phyloP scores from a whole-genome alignment of 768 basidiomycete genomes.

The Panaeolus cyanescens region DNA sequence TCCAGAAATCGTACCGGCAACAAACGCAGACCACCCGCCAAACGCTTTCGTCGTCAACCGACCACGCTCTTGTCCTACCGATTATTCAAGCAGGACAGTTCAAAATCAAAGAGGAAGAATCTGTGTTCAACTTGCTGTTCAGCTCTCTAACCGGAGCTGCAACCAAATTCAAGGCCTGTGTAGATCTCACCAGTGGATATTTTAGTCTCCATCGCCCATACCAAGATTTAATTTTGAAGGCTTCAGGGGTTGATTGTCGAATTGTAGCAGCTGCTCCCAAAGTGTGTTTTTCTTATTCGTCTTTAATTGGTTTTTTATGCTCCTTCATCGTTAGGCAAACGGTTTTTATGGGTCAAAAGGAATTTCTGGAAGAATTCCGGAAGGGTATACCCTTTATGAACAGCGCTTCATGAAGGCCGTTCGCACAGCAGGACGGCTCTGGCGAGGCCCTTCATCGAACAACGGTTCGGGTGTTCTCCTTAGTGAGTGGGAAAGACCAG shows the following conservation, averaged over 20 bases:
- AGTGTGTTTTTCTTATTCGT: slow-evolving; percentile 41
- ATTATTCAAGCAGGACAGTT: slow-evolving; percentile 91
- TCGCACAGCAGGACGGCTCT: slow-evolving; percentile 43
- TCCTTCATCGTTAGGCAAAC: slow-evolving; percentile 67
- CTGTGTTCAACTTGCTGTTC: slow-evolving; percentile 58
- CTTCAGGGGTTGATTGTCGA: slow-evolving; percentile 57
- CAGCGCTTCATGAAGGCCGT: slow-evolving; percentile 78
- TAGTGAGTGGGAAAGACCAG: slow-evolving; percentile 83
- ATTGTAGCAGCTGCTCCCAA: slow-evolving; percentile 88
- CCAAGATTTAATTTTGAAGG: slow-evolving; percentile 66
- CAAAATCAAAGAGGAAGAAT: slow-evolving; percentile 84
- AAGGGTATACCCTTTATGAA: slow-evolving; percentile 90
- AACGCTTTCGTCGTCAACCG: slow-evolving; percentile 3
- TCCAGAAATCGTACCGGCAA: slow-evolving; percentile 51
- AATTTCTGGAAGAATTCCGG: slow-evolving; percentile 91
- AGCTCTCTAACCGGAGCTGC: slow-evolving; percentile 34
- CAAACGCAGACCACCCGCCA: slow-evolving; percentile 1
- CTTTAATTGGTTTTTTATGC: slow-evolving; percentile 1
- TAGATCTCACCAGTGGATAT: slow-evolving; percentile 94
- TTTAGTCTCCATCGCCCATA: slow-evolving; percentile 87
- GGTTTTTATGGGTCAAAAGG: slow-evolving; percentile 92
- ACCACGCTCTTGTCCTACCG: slow-evolving; percentile 66
- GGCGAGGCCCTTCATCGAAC: slow-evolving; percentile 26
- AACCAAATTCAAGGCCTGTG: slow-evolving; percentile 36
- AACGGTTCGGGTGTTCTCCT: slow-evolving; percentile 60